Evolutionary conservation across 345 rosid species (phyloP).

Genomic region (Bruguiera gymnorhiza): DNA sequence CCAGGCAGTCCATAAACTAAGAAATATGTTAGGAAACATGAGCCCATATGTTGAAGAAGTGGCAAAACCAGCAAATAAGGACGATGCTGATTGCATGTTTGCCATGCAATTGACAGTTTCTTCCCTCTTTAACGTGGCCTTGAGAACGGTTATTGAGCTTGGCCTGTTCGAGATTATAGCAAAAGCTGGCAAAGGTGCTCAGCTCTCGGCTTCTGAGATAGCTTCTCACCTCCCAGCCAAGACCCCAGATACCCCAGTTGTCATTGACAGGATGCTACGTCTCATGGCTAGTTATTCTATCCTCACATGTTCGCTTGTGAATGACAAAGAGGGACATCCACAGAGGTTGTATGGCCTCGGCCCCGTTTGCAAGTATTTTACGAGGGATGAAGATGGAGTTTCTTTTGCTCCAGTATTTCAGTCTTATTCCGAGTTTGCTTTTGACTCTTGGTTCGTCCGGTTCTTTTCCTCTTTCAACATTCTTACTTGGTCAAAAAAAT

Average conservation of each 20-base stretch:
- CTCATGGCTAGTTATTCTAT: neutral
- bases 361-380: neutral
- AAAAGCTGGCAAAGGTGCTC: slow-evolving; percentile 5
- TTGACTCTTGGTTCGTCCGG: no score
- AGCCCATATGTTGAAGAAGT: no score
- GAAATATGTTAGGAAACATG: no score
- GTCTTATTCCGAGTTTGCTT: no score
- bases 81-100: no score
- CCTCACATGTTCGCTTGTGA: neutral
- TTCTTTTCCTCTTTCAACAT: no score
- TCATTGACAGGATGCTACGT: slow-evolving; percentile 6
- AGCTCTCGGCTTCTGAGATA: slow-evolving; percentile 8
- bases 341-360: neutral
- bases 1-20: no score
- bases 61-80: no score
- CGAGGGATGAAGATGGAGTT: neutral
- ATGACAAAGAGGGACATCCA: neutral
- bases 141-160: neutral
- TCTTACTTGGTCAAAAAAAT: no score
- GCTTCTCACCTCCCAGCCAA: neutral
- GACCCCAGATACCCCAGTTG: slow-evolving; percentile 1
- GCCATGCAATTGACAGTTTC: no score
- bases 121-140: no score
- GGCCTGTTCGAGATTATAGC: slow-evolving; percentile 9
- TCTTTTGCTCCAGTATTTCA: neutral